Base-by-base conservation (phyloP, 1,284 basidiomycete genomes). In the Lentinula novae-zelandiae region DNA sequence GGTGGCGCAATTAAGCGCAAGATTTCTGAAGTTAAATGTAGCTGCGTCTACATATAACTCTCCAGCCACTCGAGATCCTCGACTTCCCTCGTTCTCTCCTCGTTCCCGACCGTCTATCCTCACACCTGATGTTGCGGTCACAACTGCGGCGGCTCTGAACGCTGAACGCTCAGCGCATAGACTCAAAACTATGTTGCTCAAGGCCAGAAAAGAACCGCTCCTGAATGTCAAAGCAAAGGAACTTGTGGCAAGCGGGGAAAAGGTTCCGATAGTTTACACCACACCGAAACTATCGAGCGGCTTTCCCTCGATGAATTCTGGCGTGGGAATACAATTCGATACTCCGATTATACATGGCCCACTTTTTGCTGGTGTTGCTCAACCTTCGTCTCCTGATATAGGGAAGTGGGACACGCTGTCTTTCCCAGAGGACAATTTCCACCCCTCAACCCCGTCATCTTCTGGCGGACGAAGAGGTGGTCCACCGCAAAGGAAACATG, bases 111-210 rank as follows among this genome's bases (percentile, higher is more conserved):
- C 78, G 0, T 65, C 75, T 62, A 76, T 79, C 55, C 75, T 86
- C 1, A 84, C 85, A 3, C 85, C 85, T 0, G 79, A 84, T 66
- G 82, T 90, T 39, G 89, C 88, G 0, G 77, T 80, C 5, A 86
- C 85, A 2, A 90, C 90, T 0, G 89, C 90, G 0, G 88, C 88
- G 1, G 89, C 91, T 17, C 75, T 93, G 53, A 89, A 90, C 62
- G 87, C 89, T 0, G 92, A 93, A 72, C 78, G 87, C 20, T 83
- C 87, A 17, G 87, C 89, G 1, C 79, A 83, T 60, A 82, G 79
- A 61, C 76, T 93, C 53, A 93, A 92, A 72, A 78, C 78, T 3
- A 85, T 85, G 0, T 75, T 93, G n/a, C 70, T 91, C 27, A 71
- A 76, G 2, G 79, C 78, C 0, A 81, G 90, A 46, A 80, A 78